A percentile compares a stretch with the other conserved stretches of the same genome.
Evolutionary conservation across 1,139 yeast species (phyloP).

Genomic region (Protomyces inundatus): DNA sequence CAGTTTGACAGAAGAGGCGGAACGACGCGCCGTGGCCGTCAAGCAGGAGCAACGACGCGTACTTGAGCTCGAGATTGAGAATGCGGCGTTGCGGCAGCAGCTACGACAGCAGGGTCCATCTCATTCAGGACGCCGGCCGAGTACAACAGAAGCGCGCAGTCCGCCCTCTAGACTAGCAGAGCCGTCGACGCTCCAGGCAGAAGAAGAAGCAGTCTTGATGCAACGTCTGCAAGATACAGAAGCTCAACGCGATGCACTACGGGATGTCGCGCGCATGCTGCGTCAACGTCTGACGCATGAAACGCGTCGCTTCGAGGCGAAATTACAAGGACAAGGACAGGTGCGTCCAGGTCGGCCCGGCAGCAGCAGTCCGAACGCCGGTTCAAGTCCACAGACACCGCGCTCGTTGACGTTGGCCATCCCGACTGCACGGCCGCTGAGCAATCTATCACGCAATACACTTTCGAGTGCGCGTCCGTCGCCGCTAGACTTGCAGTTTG

Average conservation of each 20-base stretch:
- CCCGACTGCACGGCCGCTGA: too few relatives aligned
- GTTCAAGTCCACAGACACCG: too few relatives aligned
- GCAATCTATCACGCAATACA: too few relatives aligned
- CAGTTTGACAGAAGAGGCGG: constrained; percentile 3
- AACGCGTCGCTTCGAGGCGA: constrained; percentile 22
- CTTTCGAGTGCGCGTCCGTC: too few relatives aligned
- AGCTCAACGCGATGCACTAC: constrained; percentile 30
- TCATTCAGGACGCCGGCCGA: too few relatives aligned
- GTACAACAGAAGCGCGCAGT: not conserved
- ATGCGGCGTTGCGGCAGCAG: constrained; percentile 6
- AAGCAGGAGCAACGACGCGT: constrained; percentile 6
- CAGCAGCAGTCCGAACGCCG: too few relatives aligned
- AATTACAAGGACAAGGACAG: not conserved
- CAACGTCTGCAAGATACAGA: constrained; percentile 28
- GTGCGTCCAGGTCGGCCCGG: too few relatives aligned
- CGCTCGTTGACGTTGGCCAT: too few relatives aligned
- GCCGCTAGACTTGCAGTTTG: too few relatives aligned
- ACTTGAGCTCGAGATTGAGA: constrained; percentile 6
- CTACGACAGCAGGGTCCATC: not conserved
- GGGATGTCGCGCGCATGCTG: constrained; percentile 30
- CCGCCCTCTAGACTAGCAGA: not conserved
- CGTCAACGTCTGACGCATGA: constrained; percentile 29
- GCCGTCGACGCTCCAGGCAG: not conserved
- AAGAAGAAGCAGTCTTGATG: constrained; percentile 1
- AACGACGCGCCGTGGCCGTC: not conserved